These are phyloP conservation scores for Whalleya microplaca DNA, from an alignment of 2,329 filamentous ascomycete species.

Conservation along the genomic window DNA sequence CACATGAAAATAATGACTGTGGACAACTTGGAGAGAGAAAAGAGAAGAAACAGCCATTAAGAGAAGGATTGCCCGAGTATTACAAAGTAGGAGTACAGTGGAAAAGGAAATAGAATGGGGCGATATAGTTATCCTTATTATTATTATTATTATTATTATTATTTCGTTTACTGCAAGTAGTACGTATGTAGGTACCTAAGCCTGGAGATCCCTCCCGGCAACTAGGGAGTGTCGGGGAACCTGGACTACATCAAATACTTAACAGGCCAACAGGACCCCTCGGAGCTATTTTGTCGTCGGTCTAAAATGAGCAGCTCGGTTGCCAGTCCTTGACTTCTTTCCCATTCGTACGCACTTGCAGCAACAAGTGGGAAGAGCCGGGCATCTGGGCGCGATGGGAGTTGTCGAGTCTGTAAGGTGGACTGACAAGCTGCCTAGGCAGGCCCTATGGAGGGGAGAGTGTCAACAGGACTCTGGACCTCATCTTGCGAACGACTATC, in stretches of 20 bases:
- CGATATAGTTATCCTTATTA: not conserved
- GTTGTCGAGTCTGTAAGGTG: not conserved
- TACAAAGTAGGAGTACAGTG: not conserved
- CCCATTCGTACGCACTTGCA: not conserved
- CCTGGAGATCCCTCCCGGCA: not conserved
- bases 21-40: slow-evolving; percentile 11
- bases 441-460: not conserved
- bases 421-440: not conserved
- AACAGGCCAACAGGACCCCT: not conserved
- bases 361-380: not conserved
- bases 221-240: not conserved
- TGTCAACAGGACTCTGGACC: not conserved
- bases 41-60: slow-evolving; percentile 17
- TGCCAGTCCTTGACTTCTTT: not conserved
- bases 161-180: not conserved
- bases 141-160: not conserved
- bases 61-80: not conserved
- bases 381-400: not conserved
- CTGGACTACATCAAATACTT: not conserved
- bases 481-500: not conserved
- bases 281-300: too few relatives aligned
- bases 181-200: not conserved
- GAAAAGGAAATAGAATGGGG: not conserved
- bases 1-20: slow-evolving; percentile 12
- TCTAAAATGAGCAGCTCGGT: not conserved